A percentile compares a stretch with the other conserved stretches of the same genome.
These are phyloP conservation scores for Aspergillus jensenii DNA, from an alignment of 2,329 filamentous ascomycete species.

Conservation along the genomic window DNA sequence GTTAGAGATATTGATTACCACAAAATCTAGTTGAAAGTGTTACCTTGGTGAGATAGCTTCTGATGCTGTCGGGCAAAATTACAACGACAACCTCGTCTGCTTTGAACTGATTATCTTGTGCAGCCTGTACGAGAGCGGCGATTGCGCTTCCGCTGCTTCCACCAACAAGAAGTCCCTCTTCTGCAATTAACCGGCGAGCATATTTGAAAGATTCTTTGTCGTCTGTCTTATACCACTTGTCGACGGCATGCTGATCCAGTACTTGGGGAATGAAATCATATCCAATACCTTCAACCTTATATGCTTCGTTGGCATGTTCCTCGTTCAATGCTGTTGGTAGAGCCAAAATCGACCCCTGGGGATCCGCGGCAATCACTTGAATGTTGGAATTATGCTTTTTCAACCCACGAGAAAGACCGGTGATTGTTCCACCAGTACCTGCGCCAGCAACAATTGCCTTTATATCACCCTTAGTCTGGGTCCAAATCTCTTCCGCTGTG, in stretches of 20 bases:
- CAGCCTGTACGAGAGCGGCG: conserved; percentile 73
- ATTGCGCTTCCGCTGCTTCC: conserved; percentile 93
- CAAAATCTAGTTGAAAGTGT: background rate
- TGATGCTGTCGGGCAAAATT: conserved; percentile 89
- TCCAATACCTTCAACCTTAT: conserved; percentile 98
- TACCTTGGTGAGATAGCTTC: conserved; percentile 90
- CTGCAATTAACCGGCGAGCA: conserved; percentile 84
- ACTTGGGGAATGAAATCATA: conserved; percentile 99
- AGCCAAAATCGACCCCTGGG: conserved; percentile 86
- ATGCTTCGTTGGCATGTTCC: conserved; percentile 75
- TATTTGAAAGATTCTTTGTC: conserved; percentile 88
- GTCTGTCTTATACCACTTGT: conserved; percentile 98
- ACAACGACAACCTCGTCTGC: conserved; percentile 89
- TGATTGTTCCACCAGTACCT: conserved; percentile 93
- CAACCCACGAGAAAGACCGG: conserved; percentile 79
- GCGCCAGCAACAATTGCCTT: conserved; percentile 86
- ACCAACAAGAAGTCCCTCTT: conserved; percentile 91
- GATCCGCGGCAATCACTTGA: conserved; percentile 90
- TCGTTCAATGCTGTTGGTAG: conserved; percentile 77
- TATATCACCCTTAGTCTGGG: conserved; percentile 80
- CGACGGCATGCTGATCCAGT: conserved; percentile 73
- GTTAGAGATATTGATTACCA: conserved; percentile 12
- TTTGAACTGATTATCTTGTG: conserved; percentile 72
- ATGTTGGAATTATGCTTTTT: conserved; percentile 82
- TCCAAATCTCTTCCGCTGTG: conserved; percentile 95